Evolutionary conservation across 148 eudicot genomes (phyloP), one percentile per base, ranked within the genome.

Genomic region (Tetragonia tetragonoides): DNA sequence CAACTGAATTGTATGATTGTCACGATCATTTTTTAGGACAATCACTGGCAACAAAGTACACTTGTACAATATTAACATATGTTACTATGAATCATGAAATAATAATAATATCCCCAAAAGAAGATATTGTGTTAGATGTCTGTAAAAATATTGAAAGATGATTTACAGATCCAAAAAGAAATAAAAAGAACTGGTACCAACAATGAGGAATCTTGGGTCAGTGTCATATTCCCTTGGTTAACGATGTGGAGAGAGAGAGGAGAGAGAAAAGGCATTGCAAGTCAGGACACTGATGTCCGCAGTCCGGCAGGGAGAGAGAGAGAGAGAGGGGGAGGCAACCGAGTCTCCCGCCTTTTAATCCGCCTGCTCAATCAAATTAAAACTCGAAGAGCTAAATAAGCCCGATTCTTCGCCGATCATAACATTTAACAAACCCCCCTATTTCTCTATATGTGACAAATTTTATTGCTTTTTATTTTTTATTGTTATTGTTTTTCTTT

Each of bases 371-470:
- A 16, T 4, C 20, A 18, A 21, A 20, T 68, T 16, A 40, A 51
- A 60, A 81, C 88, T 87, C 87, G 91, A 84, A 77, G 88, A 90
- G 92, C 47, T 81, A 87, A 86, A 87, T 83, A 75, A 77, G 94
- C 84, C 92, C 88, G 90, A 87, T 83, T 88, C 90, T 80, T 81
- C 89, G 92, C 92, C 83, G 89, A 80, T 83, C 66, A 56, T 75
- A 68, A 44, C 47, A 44, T 44, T 42, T 44, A 44, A 44, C 47
- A 44, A 5, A 0, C 6, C 9, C 47, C 47, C 47, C 3, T 44
- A 44, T 61, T 61, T 47, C 49, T 46, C 39, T 78, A 78, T 63
- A n/a, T 39, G 47, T 40, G 51, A 68, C 72, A 41, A 68, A 41
- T 68, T 68, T 16, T 42, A 41, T 68, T 68, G 14, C 3, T 0